Conservation (phyloP, 495 filamentous ascomycete genomes). For the Trichoderma virens region DNA sequence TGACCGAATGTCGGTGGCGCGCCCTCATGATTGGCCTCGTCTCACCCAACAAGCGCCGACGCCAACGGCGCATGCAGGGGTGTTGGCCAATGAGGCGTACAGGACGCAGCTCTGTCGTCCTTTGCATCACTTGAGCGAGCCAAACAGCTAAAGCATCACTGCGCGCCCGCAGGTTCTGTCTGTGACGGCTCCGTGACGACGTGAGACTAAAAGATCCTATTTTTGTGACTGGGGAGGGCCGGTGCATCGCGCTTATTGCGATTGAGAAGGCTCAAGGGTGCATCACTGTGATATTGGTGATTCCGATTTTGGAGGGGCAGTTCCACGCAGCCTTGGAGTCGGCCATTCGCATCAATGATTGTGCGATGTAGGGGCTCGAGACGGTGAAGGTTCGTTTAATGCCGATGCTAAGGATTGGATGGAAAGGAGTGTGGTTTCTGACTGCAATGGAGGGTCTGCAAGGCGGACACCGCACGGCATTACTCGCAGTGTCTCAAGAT, state of each 20-base stretch:
- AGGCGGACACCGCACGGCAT: not conserved
- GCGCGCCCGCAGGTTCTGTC: not conserved
- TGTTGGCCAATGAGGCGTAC: constrained; percentile 1
- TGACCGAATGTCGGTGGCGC: not conserved
- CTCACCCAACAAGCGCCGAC: not conserved
- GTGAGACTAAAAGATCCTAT: not conserved
- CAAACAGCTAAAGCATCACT: not conserved
- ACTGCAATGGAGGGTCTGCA: not conserved
- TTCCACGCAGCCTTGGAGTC: not conserved
- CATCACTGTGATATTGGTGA: not conserved
- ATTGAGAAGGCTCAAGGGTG: constrained; percentile 6
- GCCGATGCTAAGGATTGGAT: not conserved
- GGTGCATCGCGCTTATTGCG: constrained; percentile 5
- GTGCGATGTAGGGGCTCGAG: not conserved
- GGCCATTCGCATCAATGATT: not conserved
- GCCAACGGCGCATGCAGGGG: constrained; percentile 3
- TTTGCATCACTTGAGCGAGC: not conserved
- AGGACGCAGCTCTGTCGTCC: not conserved
- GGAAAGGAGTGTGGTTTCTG: not conserved
- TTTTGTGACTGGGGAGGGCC: not conserved
- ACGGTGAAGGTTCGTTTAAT: not conserved
- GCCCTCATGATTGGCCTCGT: constrained; percentile 1
- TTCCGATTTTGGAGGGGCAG: not conserved
- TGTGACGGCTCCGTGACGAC: constrained; percentile 4
- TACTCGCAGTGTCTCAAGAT: not conserved